Evolutionary conservation across 768 basidiomycete species (phyloP), one percentile per base, ranked within the genome.

Genomic region (Termitomyces sp.): DNA sequence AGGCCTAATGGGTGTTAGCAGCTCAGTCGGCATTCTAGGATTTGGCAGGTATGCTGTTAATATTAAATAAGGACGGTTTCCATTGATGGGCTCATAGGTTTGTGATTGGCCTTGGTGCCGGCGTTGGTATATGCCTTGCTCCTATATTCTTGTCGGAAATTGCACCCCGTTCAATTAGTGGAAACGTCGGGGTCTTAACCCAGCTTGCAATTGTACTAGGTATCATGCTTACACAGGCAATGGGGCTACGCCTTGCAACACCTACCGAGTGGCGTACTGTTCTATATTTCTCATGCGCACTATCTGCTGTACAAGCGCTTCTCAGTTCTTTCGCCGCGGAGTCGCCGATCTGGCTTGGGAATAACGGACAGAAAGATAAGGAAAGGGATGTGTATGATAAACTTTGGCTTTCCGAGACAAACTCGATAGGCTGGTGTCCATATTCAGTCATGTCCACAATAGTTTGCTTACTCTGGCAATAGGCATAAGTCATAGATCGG

Each of bases 131-230:
- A 7, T 90, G 88, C 62, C 83, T 92, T n/a, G 83, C 84, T 4
- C 94, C 94, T 10, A 80, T 94, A 36, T 94, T 84, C 71, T 77
- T 96, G n/a, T 79, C 88, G 5, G 92, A 94, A 70, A 86, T 96
- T 13, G 85, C 92, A 0, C 94, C 94, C 0, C 72, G 82, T 2
- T 79, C 80, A 47, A 88, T 93, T 57, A 86, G 83, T 62, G 90
- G 89, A 20, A 87, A 76, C 56, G 75, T 94, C 60, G 92, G 91
- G 85, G 87, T 93, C 28, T 76, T 94, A 30, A 91, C 88, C 0
- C 92, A 94, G 63, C 73, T 94, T 28, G 84, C 81, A 40, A 88
- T 96, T 65, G 92, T 96, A 35, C 71, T 92, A 54, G 92, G 92
- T 30, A 88, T 97, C 61, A 86, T 96, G 79, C 68, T 84, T n/a